phyloP scores from a whole-genome alignment of 352 stramenopile species.

The Blastocystis sp. region DNA sequence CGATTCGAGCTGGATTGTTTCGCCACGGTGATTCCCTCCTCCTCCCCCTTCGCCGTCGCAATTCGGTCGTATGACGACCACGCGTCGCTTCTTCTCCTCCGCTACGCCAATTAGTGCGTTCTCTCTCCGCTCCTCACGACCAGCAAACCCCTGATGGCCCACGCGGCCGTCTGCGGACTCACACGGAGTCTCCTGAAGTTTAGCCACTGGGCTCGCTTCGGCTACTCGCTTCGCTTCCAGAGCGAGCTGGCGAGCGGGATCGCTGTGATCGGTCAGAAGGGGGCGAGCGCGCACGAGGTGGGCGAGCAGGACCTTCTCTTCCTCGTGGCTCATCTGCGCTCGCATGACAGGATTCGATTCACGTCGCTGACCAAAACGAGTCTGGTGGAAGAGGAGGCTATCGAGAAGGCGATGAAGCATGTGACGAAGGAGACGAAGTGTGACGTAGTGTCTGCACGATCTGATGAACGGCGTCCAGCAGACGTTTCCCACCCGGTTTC shows the following conservation, averaged over 20 bases:
- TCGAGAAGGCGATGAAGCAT: background rate
- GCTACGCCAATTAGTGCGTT: slow-evolving; percentile 16
- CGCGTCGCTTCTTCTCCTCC: background rate
- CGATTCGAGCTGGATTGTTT: background rate
- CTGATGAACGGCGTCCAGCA: background rate
- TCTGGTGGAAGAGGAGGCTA: background rate
- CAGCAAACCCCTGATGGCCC: background rate
- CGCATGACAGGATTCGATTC: background rate
- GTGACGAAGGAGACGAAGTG: background rate
- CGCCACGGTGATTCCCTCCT: background rate
- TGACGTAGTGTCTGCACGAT: background rate
- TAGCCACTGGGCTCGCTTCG: background rate
- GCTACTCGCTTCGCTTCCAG: background rate
- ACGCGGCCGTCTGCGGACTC: background rate
- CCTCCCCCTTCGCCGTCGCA: background rate
- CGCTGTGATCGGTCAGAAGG: background rate
- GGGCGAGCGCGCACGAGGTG: background rate
- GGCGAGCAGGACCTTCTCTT: background rate
- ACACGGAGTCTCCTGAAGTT: background rate
- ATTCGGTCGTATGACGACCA: background rate
- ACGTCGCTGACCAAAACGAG: background rate
- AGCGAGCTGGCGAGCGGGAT: background rate
- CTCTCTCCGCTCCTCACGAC: background rate
- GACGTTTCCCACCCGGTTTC: background rate
- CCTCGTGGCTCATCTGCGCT: background rate